These are phyloP conservation scores for Brassica juncea DNA, from an alignment of 345 rosid genomes.

Conservation along the genomic window DNA sequence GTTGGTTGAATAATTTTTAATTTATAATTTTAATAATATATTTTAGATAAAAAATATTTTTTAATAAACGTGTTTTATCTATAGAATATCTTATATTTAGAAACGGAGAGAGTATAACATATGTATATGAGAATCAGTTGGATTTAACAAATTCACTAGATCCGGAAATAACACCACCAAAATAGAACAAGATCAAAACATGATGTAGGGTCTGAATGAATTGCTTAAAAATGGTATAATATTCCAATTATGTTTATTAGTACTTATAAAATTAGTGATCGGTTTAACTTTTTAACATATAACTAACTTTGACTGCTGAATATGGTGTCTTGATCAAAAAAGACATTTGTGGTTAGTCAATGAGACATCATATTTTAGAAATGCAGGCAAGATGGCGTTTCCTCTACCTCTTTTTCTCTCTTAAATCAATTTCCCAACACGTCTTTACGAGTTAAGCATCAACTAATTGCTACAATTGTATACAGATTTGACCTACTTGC, in stretches of 20 bases:
- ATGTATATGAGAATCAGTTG: neutral
- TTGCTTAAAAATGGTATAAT: neutral
- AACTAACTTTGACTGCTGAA: neutral
- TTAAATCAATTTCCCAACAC: conserved; percentile 5
- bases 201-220: neutral
- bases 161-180: conserved; percentile 19
- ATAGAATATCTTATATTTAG: too few species aligned
- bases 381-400: neutral
- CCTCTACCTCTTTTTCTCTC: neutral
- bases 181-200: neutral
- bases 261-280: neutral
- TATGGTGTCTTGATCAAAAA: neutral
- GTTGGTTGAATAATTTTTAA: too few species aligned
- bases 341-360: conserved; percentile 11
- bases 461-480: neutral
- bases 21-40: too few species aligned
- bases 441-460: neutral
- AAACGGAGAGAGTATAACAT: too few species aligned
- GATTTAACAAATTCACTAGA: conserved; percentile 7
- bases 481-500: neutral
- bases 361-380: conserved; percentile 10
- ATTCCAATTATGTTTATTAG: neutral
- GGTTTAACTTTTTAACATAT: neutral
- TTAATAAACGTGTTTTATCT: too few species aligned
- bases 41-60: too few species aligned